These are phyloP conservation scores for Phytopythium aichiense DNA, from an alignment of 352 stramenopile species.

Conservation along the genomic window DNA sequence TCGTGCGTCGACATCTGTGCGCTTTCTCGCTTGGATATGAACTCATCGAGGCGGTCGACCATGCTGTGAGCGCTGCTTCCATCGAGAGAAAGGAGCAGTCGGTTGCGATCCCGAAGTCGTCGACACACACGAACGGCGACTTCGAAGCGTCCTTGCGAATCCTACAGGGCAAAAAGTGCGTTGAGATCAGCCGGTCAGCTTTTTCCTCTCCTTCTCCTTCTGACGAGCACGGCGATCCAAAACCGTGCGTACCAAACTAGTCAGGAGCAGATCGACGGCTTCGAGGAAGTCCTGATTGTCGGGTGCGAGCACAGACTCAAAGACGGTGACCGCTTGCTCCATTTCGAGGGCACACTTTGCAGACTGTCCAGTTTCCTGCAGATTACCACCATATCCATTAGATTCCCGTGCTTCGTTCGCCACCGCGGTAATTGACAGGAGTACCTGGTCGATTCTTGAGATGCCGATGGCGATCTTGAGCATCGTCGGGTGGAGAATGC, in stretches of 20 bases:
- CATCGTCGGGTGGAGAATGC: slow-evolving; percentile 45
- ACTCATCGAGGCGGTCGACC: slow-evolving; percentile 21
- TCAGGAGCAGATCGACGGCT: slow-evolving; percentile 33
- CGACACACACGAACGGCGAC: slow-evolving; percentile 21
- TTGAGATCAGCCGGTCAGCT: neutral
- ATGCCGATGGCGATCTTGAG: slow-evolving; percentile 50
- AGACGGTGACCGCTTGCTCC: slow-evolving; percentile 24
- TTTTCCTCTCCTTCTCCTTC: neutral
- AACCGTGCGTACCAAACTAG: slow-evolving; percentile 30
- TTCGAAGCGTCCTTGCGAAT: slow-evolving; percentile 17
- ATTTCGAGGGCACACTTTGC: slow-evolving; percentile 16
- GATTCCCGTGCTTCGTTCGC: neutral
- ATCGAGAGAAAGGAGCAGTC: slow-evolving; percentile 6
- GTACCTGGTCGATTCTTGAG: slow-evolving; percentile 28
- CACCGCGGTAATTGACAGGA: neutral
- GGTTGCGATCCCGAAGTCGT: slow-evolving; percentile 15
- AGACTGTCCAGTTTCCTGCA: slow-evolving; percentile 26
- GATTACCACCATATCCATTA: neutral
- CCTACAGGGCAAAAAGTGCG: slow-evolving; percentile 2
- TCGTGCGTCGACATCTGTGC: slow-evolving; percentile 31
- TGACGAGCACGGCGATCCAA: neutral
- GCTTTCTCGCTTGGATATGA: slow-evolving; percentile 34
- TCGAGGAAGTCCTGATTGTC: slow-evolving; percentile 45
- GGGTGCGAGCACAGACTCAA: slow-evolving; percentile 28
- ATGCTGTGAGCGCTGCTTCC: slow-evolving; percentile 22